Evolutionary conservation across 169 alveolate species (phyloP).

Genomic region (Plasmodium reichenowi): DNA sequence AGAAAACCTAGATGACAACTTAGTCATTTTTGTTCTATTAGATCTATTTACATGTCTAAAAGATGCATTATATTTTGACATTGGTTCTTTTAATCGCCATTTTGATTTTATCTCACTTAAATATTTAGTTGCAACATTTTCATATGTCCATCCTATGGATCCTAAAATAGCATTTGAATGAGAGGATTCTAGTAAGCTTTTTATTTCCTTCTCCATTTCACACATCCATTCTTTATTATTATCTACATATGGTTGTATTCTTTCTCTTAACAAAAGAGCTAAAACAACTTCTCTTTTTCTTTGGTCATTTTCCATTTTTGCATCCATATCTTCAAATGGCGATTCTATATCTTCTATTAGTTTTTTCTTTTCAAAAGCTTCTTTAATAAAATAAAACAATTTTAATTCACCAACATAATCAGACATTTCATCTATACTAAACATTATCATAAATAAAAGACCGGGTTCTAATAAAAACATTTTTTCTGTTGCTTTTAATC

Average conservation of each 20-base stretch:
- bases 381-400: constrained; percentile 61
- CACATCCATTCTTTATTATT: constrained; percentile 40
- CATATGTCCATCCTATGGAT: constrained; percentile 86
- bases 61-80: constrained; percentile 78
- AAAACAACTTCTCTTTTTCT: constrained; percentile 78
- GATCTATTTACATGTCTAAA: constrained; percentile 35
- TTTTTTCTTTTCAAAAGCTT: background rate
- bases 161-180: constrained; percentile 80
- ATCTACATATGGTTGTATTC: constrained; percentile 66
- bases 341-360: constrained; percentile 41
- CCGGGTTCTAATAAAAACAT: constrained; percentile 77
- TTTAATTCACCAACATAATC: constrained; percentile 83
- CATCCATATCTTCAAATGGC: background rate
- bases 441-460: constrained; percentile 81
- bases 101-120: constrained; percentile 82
- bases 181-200: constrained; percentile 41
- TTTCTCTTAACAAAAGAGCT: constrained; percentile 78
- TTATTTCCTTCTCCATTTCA: constrained; percentile 46
- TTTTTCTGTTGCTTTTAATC: constrained; percentile 63
- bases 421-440: constrained; percentile 81
- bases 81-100: constrained; percentile 82
- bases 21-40: too few species aligned
- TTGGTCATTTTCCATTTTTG: constrained; percentile 77
- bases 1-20: too few species aligned
- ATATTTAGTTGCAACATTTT: constrained; percentile 78